phyloP scores from a whole-genome alignment of 345 rosid species.

The Salix arbutifolia region DNA sequence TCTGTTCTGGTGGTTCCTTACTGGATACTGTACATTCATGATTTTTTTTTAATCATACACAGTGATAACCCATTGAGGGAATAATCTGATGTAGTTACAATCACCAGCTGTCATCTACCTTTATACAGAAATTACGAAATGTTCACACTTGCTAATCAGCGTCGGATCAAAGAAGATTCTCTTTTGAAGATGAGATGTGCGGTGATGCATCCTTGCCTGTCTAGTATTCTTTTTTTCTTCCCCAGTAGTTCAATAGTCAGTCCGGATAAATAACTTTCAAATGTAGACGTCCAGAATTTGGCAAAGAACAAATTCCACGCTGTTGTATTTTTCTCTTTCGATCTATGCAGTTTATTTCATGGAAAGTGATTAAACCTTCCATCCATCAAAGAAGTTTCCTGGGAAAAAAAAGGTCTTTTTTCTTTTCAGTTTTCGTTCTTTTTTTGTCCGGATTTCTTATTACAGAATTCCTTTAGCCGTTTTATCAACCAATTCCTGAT shows the following conservation, averaged over 20 bases:
- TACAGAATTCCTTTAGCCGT: background rate
- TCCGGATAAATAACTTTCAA: conserved; percentile 7
- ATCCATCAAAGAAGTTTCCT: background rate
- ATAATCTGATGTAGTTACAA: conserved; percentile 9
- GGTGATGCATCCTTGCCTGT: background rate
- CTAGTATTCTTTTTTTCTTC: background rate
- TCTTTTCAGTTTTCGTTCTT: background rate
- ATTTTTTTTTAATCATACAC: conserved; percentile 14
- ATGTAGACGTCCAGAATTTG: conserved; percentile 5
- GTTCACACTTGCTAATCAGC: conserved; percentile 1
- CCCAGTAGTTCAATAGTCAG: background rate
- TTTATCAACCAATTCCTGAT: background rate
- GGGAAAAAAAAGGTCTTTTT: background rate
- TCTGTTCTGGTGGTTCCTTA: conserved; percentile 1
- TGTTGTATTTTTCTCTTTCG: background rate
- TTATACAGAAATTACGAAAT: background rate
- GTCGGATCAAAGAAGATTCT: background rate
- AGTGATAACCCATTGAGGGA: conserved; percentile 1
- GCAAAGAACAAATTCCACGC: background rate
- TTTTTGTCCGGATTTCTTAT: no score
- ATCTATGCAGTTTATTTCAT: background rate
- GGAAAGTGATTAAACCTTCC: background rate
- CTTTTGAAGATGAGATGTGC: conserved; percentile 1
- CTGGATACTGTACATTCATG: conserved; percentile 38
- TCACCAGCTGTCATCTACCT: conserved; percentile 6